These are phyloP conservation scores for Madurella mycetomatis DNA, from an alignment of 2,329 filamentous ascomycete genomes.

Conservation along the genomic window DNA sequence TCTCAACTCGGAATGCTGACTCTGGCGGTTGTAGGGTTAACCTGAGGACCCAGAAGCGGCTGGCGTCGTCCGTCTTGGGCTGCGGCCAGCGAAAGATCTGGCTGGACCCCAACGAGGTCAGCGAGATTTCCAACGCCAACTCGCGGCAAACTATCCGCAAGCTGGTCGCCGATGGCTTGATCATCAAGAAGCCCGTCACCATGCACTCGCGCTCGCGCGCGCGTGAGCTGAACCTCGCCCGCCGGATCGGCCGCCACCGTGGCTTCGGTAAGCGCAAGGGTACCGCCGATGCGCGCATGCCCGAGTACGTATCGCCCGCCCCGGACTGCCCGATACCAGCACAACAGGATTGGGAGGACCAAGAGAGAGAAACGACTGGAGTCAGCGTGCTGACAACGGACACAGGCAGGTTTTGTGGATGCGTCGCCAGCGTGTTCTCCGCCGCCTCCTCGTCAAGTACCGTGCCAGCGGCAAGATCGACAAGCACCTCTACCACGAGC, in stretches of 20 bases:
- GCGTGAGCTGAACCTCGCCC: slow-evolving; percentile 88
- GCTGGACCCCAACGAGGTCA: slow-evolving; percentile 99
- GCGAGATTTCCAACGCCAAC: slow-evolving; percentile 99
- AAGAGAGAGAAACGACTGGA: neutral
- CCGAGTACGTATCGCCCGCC: slow-evolving; percentile 62
- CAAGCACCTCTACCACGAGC: slow-evolving; percentile 99
- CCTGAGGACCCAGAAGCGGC: slow-evolving; percentile 99
- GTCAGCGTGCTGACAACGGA: slow-evolving; percentile 23
- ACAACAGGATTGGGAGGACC: neutral
- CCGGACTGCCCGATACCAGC: neutral
- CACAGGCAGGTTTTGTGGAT: slow-evolving; percentile 96
- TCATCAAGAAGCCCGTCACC: slow-evolving; percentile 99
- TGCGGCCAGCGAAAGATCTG: slow-evolving; percentile 99
- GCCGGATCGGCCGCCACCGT: slow-evolving; percentile 94
- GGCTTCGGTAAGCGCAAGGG: slow-evolving; percentile 99
- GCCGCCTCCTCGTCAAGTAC: slow-evolving; percentile 99
- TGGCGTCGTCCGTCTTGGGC: slow-evolving; percentile 96
- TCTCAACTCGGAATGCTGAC: slow-evolving; percentile 22
- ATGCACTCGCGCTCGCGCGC: slow-evolving; percentile 99
- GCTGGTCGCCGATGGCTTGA: slow-evolving; percentile 98
- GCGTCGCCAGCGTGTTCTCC: slow-evolving; percentile 98
- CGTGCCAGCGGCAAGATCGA: slow-evolving; percentile 99
- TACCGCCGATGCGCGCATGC: slow-evolving; percentile 99
- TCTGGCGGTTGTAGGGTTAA: slow-evolving; percentile 72
- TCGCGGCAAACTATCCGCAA: slow-evolving; percentile 99